Base-by-base conservation (phyloP, 192 early-diverging fungal genomes). In the Dispira simplex region DNA sequence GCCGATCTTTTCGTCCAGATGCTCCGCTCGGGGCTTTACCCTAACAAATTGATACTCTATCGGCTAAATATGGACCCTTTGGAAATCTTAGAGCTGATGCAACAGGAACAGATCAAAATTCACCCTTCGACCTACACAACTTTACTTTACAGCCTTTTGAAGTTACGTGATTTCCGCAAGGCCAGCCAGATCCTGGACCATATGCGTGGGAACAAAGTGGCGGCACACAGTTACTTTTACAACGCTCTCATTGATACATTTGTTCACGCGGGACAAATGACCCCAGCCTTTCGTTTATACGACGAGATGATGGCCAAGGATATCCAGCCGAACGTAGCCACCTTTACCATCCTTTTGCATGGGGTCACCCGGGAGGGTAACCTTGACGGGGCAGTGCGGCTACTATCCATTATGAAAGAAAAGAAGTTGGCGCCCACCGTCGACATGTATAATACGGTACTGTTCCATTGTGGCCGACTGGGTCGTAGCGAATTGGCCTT, bases 201-300 rank as follows among this genome's bases (percentile, higher is more conserved):
- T n/a, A 62, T 62, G 59, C 44, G 46, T 1, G 16, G 14, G 10
- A 43, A 45, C 44, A 46, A 39, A 21, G 25, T 62, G 20, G 26
- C 12, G n/a, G 59, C 44, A 6, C n/a, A 21, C 59, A 62, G 16
- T 20, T 62, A 62, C n/a, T 62, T 45, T 44, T 62, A 62, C 44
- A 62, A 62, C 25, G 59, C 59, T 2, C 25, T 62, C 12, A 62
- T 62, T 20, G 59, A 62, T n/a, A 45, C 59, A 20, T 62, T 62
- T 62, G 44, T 62, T 20, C 43, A 45, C 28, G 32, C 59, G 14
- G 59, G 59, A 16, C 59, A 62, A 39, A 44, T 45, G 26, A 23
- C 59, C 18, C 28, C 59, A 21, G 59, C 59, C 0, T 46, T 62
- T 20, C 12, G 44, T 11, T 25, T 62, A 20, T 62, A 62, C 59